phyloP scores from a whole-genome alignment of 2,329 filamentous ascomycete genomes.

The Neurospora crassa region DNA sequence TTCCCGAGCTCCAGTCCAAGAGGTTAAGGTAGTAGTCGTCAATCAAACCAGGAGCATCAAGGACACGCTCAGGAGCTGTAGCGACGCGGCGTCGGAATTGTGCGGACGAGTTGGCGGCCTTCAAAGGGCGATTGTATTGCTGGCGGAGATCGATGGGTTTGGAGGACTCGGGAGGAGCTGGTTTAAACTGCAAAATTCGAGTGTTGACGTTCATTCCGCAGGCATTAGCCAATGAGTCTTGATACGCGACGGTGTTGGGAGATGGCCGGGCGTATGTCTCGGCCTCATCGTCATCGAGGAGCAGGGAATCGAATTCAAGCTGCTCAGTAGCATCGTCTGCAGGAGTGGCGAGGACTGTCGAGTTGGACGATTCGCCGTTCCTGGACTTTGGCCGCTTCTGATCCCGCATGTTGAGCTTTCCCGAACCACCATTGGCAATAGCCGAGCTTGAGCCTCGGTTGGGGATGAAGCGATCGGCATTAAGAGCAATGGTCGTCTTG shows the following conservation, averaged over 20 bases:
- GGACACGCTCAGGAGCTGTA: conserved; percentile 88
- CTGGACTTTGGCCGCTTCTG: conserved; percentile 65
- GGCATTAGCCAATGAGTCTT: conserved; percentile 80
- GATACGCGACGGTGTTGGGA: conserved; percentile 81
- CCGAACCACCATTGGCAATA: conserved; percentile 69
- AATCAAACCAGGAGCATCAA: conserved; percentile 90
- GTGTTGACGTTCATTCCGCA: conserved; percentile 91
- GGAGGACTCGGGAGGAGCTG: conserved; percentile 91
- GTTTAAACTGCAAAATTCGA: conserved; percentile 96
- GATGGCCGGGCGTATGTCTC: conserved; percentile 66
- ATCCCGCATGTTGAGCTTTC: conserved; percentile 68
- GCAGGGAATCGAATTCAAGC: conserved; percentile 65
- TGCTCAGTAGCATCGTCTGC: conserved; percentile 65
- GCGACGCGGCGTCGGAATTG: conserved; percentile 88
- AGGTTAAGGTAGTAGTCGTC: conserved; percentile 99
- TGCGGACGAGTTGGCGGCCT: conserved; percentile 63
- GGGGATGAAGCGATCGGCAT: conserved; percentile 89
- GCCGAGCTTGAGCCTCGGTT: conserved; percentile 86
- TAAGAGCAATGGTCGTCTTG: conserved; percentile 74
- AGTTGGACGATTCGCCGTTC: conserved; percentile 50
- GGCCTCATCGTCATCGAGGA: conserved; percentile 61
- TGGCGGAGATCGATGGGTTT: conserved; percentile 96
- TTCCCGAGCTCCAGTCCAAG: conserved; percentile 94
- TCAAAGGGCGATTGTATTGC: conserved; percentile 95
- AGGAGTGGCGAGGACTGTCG: conserved; percentile 65